Base-by-base conservation (phyloP, 2,329 filamentous ascomycete genomes). In the Cadophora sp. region DNA sequence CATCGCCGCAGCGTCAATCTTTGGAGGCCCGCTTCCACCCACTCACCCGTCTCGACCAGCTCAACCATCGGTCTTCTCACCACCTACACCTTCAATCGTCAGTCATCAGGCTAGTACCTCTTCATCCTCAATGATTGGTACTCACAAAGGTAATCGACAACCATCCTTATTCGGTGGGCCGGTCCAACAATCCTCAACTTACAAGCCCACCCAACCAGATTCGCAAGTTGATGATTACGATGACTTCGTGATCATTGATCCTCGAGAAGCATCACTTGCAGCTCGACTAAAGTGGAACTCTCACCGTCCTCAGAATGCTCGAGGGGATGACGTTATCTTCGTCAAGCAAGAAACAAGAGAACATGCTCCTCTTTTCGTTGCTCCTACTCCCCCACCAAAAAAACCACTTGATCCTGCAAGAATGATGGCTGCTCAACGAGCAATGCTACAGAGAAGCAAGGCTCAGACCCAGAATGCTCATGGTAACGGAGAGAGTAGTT, bases 361-460 rank as follows among this genome's bases (percentile, higher is more conserved):
- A 9, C 24, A 51, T 43, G n/a, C 43, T n/a, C 43, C 43, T n/a
- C 1, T 3, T 36, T 13, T 18, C 9, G 14, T 1, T 30, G 9
- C 18, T 41, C 6, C 14, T 1, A 48, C 20, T 33, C 24, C 53
- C 1, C 7, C 20, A 20, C 39, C 30, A n/a, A 48, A 18, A 11
- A 61, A 39, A 16, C 24, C 18, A 39, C 24, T 39, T 18, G 27
- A 61, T 36, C 41, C 47, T 8, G 41, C 59, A 8, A 20, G 24
- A 16, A 45, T 68, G 7, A 30, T 68, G 22, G 50, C 62, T 59
- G 62, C 62, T 41, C 66, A 68, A 41, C 22, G 65, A 36, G 30
- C 59, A 36, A 61, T 61, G 41, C 4, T 50, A 14, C 16, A 50
- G 24, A 48, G 33, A 50, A 48, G 20, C 33, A 20, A 39, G 16